Base-by-base conservation (phyloP, 345 rosid genomes). In the Geranium rotundifolium region DNA sequence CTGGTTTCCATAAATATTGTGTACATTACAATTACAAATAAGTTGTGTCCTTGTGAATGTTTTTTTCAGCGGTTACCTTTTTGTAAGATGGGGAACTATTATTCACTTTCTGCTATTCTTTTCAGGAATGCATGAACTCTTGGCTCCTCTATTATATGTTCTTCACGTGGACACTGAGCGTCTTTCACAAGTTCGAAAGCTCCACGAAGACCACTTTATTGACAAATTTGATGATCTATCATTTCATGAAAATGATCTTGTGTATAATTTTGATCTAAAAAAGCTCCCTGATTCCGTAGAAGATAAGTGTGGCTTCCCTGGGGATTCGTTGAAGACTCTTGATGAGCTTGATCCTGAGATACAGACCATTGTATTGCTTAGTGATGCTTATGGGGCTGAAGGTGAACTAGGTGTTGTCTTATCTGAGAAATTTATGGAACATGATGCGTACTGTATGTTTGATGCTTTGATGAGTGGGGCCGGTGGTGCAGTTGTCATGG, bases 361-460 rank as follows among this genome's bases (percentile, higher is more conserved):
- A 60, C 86, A 82, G 65, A 77, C 81, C 14, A 77, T 84, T 63
- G 77, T 90, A 20, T 63, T 73, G 80, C 71, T 93, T 19, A 88
- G 88, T 29, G 99, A 93, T 76, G 86, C 97, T 54, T 93, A 93
- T 37, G 99, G 99, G 54, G 96, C 95, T 15, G 99, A 93, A 85
- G 97, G 99, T 59, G 99, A 93, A 79, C 80, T 93, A 30, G 99
- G 99, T 63, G 82, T 88, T 70, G 89, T 90, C 71, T 77, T 90
- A 73, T 93, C 99, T 5, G 97, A 93, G 77, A 93, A 93, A 74
- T 90, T 93, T 73, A 81, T 88, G 90, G 99, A 93, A 66, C 99
- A 93, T 55, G 99, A 93, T 78, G 97, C 96, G n/a, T 93, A 90
- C 75, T 84, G 90, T 58, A 93, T 93, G 99, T 90, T 93, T 75